Evolutionary conservation across 768 basidiomycete genomes (phyloP).

Genomic region (Imleria badia): DNA sequence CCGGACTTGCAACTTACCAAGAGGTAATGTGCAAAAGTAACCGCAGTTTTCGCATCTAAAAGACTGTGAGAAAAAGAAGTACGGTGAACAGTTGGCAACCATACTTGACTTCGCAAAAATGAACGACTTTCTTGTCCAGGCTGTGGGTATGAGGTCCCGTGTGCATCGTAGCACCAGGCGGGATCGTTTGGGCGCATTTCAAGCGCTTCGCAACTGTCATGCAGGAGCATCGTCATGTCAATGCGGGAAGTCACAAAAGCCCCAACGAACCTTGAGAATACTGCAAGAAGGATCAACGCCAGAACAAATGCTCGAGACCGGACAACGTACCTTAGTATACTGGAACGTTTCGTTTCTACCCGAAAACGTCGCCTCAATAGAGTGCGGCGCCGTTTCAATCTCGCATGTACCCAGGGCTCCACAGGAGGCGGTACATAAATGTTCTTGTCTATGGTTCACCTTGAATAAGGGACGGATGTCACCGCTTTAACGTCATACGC

Average conservation of each 20-base stretch:
- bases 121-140: slow-evolving; percentile 43
- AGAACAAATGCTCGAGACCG: not conserved
- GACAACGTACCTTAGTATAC: slow-evolving; percentile 55
- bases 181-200: slow-evolving; percentile 48
- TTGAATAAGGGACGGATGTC: not conserved
- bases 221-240: not conserved
- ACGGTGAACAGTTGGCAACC: not conserved
- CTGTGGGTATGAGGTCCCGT: slow-evolving; percentile 50
- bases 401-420: slow-evolving; percentile 50
- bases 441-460: slow-evolving; percentile 44
- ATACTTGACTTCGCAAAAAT: slow-evolving; percentile 54
- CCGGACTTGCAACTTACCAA: slow-evolving; percentile 36
- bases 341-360: no score
- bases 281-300: slow-evolving; percentile 23
- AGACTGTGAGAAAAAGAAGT: not conserved
- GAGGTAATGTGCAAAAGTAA: slow-evolving; percentile 58
- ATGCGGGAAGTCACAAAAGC: not conserved
- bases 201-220: slow-evolving; percentile 48
- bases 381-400: no score
- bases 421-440: slow-evolving; percentile 46
- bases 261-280: slow-evolving; percentile 45
- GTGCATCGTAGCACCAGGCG: slow-evolving; percentile 43
- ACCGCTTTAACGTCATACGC: no score
- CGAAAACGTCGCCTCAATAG: no score
- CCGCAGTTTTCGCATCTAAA: slow-evolving; percentile 53